A percentile compares a stretch with the other conserved stretches of the same genome.
Conservation (phyloP, 202 grass and related monocot species). For the Miscanthus sacchariflorus region DNA sequence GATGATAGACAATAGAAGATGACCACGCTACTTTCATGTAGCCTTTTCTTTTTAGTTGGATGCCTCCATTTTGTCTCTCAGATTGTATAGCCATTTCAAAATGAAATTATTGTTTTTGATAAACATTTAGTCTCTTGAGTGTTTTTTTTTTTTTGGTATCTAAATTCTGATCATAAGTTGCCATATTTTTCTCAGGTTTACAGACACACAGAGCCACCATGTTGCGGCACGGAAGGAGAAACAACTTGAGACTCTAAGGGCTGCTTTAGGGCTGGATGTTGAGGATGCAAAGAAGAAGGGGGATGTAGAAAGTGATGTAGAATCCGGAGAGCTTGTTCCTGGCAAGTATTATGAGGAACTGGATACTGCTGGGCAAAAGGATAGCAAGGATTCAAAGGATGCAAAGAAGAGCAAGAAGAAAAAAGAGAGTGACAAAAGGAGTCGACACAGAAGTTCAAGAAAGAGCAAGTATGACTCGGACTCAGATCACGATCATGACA, state of each 20-base stretch:
- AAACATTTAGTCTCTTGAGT: background rate
- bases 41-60: background rate
- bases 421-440: constrained; percentile 36
- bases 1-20: no score
- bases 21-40: background rate
- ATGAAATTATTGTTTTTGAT: background rate
- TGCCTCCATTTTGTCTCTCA: background rate
- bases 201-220: constrained; percentile 85
- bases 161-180: constrained; percentile 27
- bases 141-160: background rate
- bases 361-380: constrained; percentile 44
- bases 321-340: constrained; percentile 91
- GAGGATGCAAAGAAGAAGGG: constrained; percentile 56
- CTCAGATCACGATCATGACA: constrained; percentile 33
- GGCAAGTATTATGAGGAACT: constrained; percentile 56
- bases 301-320: constrained; percentile 81
- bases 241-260: constrained; percentile 85
- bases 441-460: constrained; percentile 38
- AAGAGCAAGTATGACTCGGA: constrained; percentile 60
- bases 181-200: constrained; percentile 60
- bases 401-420: constrained; percentile 54
- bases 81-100: background rate
- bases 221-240: constrained; percentile 86
- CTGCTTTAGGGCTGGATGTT: constrained; percentile 67
- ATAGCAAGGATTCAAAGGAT: constrained; percentile 29